Base-by-base conservation (phyloP, 139 green algal species). In the Chlamydomonas asymmetrica region DNA sequence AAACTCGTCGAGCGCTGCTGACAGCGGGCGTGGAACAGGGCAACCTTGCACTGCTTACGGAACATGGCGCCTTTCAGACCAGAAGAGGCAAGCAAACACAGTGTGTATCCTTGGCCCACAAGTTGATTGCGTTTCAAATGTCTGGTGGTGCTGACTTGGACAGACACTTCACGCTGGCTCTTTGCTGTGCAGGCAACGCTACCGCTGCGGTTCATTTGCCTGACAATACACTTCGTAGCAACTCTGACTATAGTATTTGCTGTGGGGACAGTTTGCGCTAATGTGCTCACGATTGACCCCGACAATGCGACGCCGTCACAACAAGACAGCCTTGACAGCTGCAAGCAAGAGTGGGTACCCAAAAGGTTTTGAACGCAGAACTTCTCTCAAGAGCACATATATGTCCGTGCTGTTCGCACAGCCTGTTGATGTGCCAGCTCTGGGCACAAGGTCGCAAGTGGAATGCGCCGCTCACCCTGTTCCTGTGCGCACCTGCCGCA, bases 161-260 rank as follows among this genome's bases (percentile, higher is more conserved):
- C 29, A 22, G n/a, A n/a, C n/a, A n/a, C n/a, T n/a, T n/a, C n/a
- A n/a, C n/a, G n/a, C n/a, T n/a, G n/a, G n/a, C n/a, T n/a, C n/a
- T n/a, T n/a, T n/a, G n/a, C n/a, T n/a, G n/a, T 41, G 68, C 78
- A 89, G 84, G 49, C 87, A 1, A 87, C 78, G 22, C 67, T 89
- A 5, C 84, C 84, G 27, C 3, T 76, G 9, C 71, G 84, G 4
- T 89, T 89, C 49, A 31, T 89, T 22, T 71, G 69, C 5, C 74
- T 63, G 5, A 84, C 75, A 10, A 67, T 57, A 0, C 84, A 89
- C 63, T 78, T 89, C 37, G 74, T 87, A 25, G 75, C 78, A 5
- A 37, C 87, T 0, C 29, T 89, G 1, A 79, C 78, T 1, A 66
- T 89, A 16, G 29, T 82, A 2, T 89, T 89, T 63, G 80, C 83